Base-by-base conservation (phyloP, 306 rosid species). In the Cicer arietinum region DNA sequence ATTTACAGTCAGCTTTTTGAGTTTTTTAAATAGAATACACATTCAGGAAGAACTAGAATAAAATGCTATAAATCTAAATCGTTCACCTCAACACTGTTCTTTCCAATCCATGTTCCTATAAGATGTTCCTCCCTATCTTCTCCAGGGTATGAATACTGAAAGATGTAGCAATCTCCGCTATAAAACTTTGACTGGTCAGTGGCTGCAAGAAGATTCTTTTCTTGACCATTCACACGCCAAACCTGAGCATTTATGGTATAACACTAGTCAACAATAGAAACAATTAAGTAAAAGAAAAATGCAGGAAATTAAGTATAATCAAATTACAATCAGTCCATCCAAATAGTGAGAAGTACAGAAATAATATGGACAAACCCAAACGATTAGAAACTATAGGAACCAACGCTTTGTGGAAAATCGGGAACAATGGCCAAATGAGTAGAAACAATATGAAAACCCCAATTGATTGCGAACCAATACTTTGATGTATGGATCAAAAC, bases 61-160 rank as follows among this genome's bases (percentile, higher is more conserved):
- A 54, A 71, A 48, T 50, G 37, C 60, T 70, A 12, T n/a, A 68
- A 22, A 78, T 77, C 35, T n/a, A 68, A 22, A 78, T 77, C 35
- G 63, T 71, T 80, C 86, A 95, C 99, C 98, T 95, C 98, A 76
- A 88, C 85, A n/a, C 99, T 95, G 59, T 50, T 86, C 65, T 84
- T 88, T 72, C 99, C 99, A 73, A 92, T 80, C 99, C 99, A 95
- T 73, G 96, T 90, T 86, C 95, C 96, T 65, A 89, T 71, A 56
- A 95, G 94, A 76, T 85, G 67, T 44, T 95, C 99, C 71, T 95
- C 99, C 82, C 79, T 90, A 75, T 95, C 98, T 57, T 95, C 98
- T 76, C 99, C 99, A 4, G 97, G 88, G 76, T 92, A 95, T 51
- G 99, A 70, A 79, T 95, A 95, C 79, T 89, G 97, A 81, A 95